Evolutionary conservation across 768 basidiomycete genomes (phyloP), one percentile per base, ranked within the genome.

Genomic region (Pulveroboletus sp.): DNA sequence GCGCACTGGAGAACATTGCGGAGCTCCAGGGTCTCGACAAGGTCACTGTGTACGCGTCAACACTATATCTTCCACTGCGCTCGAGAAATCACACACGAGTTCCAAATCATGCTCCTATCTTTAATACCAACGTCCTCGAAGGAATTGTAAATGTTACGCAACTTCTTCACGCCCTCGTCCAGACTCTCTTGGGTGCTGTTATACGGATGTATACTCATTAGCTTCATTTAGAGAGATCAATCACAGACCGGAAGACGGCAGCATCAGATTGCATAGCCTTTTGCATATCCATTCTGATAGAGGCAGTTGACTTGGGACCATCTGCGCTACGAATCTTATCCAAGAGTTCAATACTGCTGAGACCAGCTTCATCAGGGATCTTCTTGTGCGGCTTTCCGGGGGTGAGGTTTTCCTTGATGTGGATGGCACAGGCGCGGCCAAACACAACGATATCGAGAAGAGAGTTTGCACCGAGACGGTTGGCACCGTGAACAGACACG

Each of bases 91-190:
- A 65, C 91, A 55, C 63, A 95, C 93, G 92, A 91, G 75, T 98
- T 97, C 96, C 95, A 99, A 71, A 98, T 96, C 94, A 98, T 90
- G 72, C 90, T 92, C 65, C 96, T 80, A 71, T 98, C 96, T 76
- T 96, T 93, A 76, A 96, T 90, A 47, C 94, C 90, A 57, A 99
- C 89, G 39, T 95, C 80, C 58, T 86, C 78, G 71, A 84, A 98
- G 64, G 80, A 90, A 65, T 86, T 82, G 78, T 94, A 94, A 59
- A 98, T 92, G 37, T 77, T 74, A 49, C 76, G 78, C 61, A 99
- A 76, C 74, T 92, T 93, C 71, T 80, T 62, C 26, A 98, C 93
- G 72, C 96, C 96, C 59, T 95, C 85, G 60, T 97, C 95, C 53
- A 99, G 76, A 46, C 84, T 83, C 56, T 81, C 69, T 66, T 96